Percentiles rank a stretch among this genome's conserved stretches.
Evolutionary conservation across 2,329 filamentous ascomycete genomes (phyloP).

Genomic region (Phyllosticta paracitricarpa): DNA sequence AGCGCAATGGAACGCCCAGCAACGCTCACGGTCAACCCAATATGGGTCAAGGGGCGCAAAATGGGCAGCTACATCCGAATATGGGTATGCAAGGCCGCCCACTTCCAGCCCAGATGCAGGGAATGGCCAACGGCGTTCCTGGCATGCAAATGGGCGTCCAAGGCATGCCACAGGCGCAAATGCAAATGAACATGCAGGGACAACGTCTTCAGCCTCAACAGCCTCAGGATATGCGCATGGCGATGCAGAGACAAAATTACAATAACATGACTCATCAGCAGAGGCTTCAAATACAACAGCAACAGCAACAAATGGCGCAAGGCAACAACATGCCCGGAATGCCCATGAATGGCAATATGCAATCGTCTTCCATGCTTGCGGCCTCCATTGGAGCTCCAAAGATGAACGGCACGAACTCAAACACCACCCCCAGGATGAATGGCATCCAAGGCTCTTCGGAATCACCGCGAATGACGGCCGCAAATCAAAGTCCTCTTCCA

Average conservation of each 20-base stretch:
- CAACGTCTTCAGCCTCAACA: constrained; percentile 48
- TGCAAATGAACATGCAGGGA: constrained; percentile 49
- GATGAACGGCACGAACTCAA: not conserved
- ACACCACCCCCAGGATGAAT: not conserved
- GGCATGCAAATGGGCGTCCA: constrained; percentile 39
- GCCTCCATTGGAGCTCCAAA: constrained; percentile 2
- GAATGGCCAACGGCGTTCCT: constrained; percentile 35
- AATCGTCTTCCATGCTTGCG: constrained; percentile 1
- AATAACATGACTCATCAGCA: constrained; percentile 20
- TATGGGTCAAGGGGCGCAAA: constrained; percentile 14
- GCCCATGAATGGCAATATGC: constrained; percentile 2
- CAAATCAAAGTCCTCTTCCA: not conserved
- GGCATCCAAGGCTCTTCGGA: constrained; percentile 5
- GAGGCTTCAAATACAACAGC: constrained; percentile 12
- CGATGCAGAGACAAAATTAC: constrained; percentile 23
- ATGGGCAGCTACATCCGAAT: constrained; percentile 16
- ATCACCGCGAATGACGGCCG: constrained; percentile 4
- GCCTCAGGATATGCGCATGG: constrained; percentile 27
- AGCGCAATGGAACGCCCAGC: constrained; percentile 32
- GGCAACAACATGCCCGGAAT: constrained; percentile 3
- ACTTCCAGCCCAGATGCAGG: not conserved
- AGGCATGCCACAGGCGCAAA: constrained; percentile 55
- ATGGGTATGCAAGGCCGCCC: constrained; percentile 21
- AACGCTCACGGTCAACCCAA: constrained; percentile 23
- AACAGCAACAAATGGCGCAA: constrained; percentile 8